Conservation (phyloP, 768 basidiomycete species). For the Dioszegia hungarica region DNA sequence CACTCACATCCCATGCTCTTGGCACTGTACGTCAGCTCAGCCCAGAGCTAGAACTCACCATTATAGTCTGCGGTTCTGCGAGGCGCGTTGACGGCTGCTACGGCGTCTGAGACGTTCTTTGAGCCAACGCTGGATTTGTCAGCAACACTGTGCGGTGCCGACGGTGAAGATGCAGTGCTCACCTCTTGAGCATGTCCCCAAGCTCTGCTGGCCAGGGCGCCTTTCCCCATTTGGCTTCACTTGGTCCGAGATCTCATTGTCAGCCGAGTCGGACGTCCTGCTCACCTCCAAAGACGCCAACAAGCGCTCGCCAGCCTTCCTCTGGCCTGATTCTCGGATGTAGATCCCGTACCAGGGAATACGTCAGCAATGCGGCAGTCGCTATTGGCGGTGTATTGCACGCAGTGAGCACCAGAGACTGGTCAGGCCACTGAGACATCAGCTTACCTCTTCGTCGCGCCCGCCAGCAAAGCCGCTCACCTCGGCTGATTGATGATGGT, state of each 20-base stretch:
- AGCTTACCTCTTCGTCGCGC: background rate
- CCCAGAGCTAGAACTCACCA: constrained; percentile 26
- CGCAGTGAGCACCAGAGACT: constrained; percentile 50
- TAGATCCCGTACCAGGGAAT: constrained; percentile 50
- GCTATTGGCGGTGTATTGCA: constrained; percentile 52
- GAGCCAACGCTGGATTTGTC: constrained; percentile 46
- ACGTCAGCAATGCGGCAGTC: constrained; percentile 53
- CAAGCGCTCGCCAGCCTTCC: constrained; percentile 51
- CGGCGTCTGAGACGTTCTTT: constrained; percentile 52
- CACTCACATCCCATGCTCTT: constrained; percentile 49
- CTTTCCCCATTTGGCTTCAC: constrained; percentile 38
- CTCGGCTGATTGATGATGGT: constrained; percentile 54
- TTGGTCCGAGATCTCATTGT: constrained; percentile 41
- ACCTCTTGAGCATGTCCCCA: constrained; percentile 44
- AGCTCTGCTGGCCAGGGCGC: constrained; percentile 48
- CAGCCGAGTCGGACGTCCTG: background rate
- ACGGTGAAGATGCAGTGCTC: too few species aligned
- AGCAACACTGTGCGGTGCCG: too few species aligned
- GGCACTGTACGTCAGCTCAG: constrained; percentile 30
- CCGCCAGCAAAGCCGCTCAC: constrained; percentile 18
- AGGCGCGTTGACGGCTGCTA: constrained; percentile 53
- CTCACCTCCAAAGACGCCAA: constrained; percentile 53
- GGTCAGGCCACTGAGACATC: constrained; percentile 48
- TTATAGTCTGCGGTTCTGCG: constrained; percentile 50
- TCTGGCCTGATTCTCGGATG: constrained; percentile 35